Evolutionary conservation across 2,329 filamentous ascomycete genomes (phyloP), one percentile per base, ranked within the genome.

Genomic region (Trichoderma sp.): DNA sequence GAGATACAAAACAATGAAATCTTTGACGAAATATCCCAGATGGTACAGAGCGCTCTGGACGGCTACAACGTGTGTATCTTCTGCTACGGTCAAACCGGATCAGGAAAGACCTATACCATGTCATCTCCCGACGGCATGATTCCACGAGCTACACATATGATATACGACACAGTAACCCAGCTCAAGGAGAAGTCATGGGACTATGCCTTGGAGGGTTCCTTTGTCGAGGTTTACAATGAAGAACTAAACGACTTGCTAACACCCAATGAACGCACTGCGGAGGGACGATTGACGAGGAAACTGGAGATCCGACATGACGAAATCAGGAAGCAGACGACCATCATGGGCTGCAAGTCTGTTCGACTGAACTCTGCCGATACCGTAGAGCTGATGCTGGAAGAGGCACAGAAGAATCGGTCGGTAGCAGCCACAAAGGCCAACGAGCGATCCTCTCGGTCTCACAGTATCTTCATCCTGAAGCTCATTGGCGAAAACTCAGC

Each of bases 41-140:
- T 99, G 39, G 95, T 99, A 1, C 96, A 99, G 82, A 97, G 93
- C 76, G 96, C 97, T 0, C 86, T 99, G 51, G 96, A 99, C 78
- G 96, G 96, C 1, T 99, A 97, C 84, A 99, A 98, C 76, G 96
- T 99, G 66, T 98, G 95, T 82, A 98, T 99, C 74, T 97, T 99
- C 83, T 98, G 95, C 79, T 99, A 99, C 79, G 96, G 96, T 57
- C 96, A 99, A 81, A 99, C 96, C 0, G 96, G 96, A 4, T 96
- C 95, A 21, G 96, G 96, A 73, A 99, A 99, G 86, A 99, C 96
- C 0, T 93, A 92, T 79, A 98, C 96, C 4, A 99, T 99, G 96
- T 97, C 93, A 11, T 92, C 91, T 0, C 82, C 85, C 2, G 93
- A 98, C 76, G 96, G 96, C 75, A 98, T 99, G 92, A 99, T 99